Evolutionary conservation across 331 rosid species (phyloP).

Genomic region (Stylosanthes scabra): DNA sequence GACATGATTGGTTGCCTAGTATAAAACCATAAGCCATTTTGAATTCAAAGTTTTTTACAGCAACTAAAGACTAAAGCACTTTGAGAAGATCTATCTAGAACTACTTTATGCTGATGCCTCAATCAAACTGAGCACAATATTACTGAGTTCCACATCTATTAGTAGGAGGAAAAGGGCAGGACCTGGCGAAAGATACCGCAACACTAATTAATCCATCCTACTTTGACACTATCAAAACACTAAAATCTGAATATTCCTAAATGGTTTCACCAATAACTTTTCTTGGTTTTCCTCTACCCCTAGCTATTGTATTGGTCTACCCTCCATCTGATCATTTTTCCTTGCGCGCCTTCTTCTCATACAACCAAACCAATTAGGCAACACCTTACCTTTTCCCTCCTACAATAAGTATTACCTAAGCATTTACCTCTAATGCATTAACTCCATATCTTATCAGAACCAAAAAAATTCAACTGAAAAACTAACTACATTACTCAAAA

Average conservation of each 20-base stretch:
- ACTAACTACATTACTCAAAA: neutral
- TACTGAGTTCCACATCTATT: too few relatives aligned
- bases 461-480: neutral
- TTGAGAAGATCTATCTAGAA: conserved; percentile 8
- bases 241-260: neutral
- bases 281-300: neutral
- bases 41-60: conserved; percentile 23
- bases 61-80: neutral
- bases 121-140: conserved; percentile 1
- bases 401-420: too few relatives aligned
- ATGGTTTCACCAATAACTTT: neutral
- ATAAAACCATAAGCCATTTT: neutral
- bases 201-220: too few relatives aligned
- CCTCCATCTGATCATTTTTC: too few relatives aligned
- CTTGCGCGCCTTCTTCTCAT: neutral
- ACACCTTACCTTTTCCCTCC: neutral
- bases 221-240: too few relatives aligned
- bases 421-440: neutral
- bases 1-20: neutral
- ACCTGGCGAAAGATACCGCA: too few relatives aligned
- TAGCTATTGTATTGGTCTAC: neutral
- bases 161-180: too few relatives aligned
- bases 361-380: neutral
- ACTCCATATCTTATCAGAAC: neutral
- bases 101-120: conserved; percentile 5